Evolutionary conservation across 495 filamentous ascomycete genomes (phyloP), one percentile per base, ranked within the genome.

Genomic region (Penicillium canariense): DNA sequence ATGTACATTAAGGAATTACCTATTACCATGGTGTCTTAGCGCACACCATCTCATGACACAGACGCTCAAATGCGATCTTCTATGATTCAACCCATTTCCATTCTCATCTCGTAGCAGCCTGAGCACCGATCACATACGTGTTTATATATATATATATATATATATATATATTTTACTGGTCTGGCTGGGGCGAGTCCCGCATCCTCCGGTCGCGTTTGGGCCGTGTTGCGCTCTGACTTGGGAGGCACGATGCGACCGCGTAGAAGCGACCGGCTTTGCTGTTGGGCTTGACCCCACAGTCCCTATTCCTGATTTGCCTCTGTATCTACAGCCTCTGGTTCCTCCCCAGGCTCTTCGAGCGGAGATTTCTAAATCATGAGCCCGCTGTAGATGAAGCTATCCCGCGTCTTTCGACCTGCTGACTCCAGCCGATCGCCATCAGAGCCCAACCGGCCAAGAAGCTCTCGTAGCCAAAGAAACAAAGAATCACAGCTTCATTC

Each of bases 1-100:
- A 72, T 76, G 73, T 76, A 76, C 70, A 76, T 76, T 74, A 73
- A 52, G 46, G 58, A 60, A 65, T 22, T 51, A 55, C 26, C 58
- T 46, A 61, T 59, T 63, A 57, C 55, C 54, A 62, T 60, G 66
- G 66, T 69, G 61, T 63, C 62, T 64, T 60, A 62, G 60, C 61
- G 65, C 50, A 61, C 65, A 65, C 61, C 70, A 69, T 56, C 60
- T 68, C 68, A 73, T 73, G 72, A 66, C 69, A 72, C 67, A 70
- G 67, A 70, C 64, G 63, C 67, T 60, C 49, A 68, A 73, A 67
- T 65, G 59, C 68, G 65, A 56, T 67, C 58, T 61, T 56, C 61
- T 62, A 67, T 59, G 53, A 61, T 59, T 64, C 56, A 61, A 56
- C 40, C 45, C 42, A 47, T 45, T 55, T 34, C 25, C 38, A 43